phyloP scores from a whole-genome alignment of 257 asterid species.

The Solanum medicagineum region DNA sequence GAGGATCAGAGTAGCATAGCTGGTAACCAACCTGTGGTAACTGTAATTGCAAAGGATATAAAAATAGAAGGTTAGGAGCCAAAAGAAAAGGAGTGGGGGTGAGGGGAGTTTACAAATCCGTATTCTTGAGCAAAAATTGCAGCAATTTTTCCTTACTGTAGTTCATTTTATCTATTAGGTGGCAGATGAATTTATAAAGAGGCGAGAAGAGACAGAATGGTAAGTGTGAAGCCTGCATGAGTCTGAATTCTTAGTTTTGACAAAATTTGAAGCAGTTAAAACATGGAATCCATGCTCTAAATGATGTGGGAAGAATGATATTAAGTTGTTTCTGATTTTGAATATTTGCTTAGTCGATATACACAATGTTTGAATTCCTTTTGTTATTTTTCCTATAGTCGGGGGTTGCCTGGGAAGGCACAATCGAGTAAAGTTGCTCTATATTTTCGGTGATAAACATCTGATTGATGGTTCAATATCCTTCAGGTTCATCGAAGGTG shows the following conservation, averaged over 20 bases:
- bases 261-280: neutral
- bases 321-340: neutral
- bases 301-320: neutral
- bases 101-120: neutral
- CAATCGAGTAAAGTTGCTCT: neutral
- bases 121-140: neutral
- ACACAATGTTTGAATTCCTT: neutral
- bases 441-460: neutral
- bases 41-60: neutral
- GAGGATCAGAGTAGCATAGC: neutral
- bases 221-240: conserved; percentile 10
- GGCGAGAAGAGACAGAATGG: conserved; percentile 88
- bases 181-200: conserved; percentile 73
- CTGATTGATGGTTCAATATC: neutral
- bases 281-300: neutral
- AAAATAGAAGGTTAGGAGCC: neutral
- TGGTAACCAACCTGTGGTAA: neutral
- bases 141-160: conserved; percentile 3
- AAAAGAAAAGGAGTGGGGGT: neutral
- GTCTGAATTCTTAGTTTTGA: neutral
- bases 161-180: conserved; percentile 36
- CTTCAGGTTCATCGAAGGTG: conserved; percentile 71
- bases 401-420: neutral
- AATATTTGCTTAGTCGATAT: neutral
- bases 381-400: neutral